A percentile compares a stretch with the other conserved stretches of the same genome.
phyloP scores from a whole-genome alignment of 129 eudicot genomes.

The Artemisia tridentata region DNA sequence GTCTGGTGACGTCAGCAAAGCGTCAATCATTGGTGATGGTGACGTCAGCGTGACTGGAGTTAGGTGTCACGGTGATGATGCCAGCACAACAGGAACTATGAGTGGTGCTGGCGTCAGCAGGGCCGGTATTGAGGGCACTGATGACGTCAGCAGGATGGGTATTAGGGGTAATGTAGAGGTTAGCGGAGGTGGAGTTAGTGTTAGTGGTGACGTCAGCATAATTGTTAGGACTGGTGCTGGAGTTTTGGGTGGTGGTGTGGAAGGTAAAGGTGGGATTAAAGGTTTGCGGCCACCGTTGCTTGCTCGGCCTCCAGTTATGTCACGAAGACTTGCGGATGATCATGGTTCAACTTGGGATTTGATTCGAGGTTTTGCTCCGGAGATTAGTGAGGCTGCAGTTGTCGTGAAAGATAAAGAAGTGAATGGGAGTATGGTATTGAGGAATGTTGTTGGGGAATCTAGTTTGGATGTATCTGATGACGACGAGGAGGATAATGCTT shows the following conservation, averaged over 20 bases:
- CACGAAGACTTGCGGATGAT: slow-evolving; percentile 33
- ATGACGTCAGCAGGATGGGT: not conserved
- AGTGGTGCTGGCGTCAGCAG: too few species aligned
- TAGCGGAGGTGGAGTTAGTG: not conserved
- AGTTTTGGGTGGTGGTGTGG: not conserved
- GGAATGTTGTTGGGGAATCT: not conserved
- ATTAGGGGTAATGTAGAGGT: slow-evolving; percentile 9
- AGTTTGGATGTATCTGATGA: slow-evolving; percentile 21
- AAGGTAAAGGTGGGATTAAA: slow-evolving; percentile 45
- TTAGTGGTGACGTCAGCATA: too few species aligned
- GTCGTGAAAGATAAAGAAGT: slow-evolving; percentile 11
- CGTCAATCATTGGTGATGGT: not conserved
- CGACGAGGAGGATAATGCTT: slow-evolving; percentile 3
- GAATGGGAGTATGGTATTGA: too few species aligned
- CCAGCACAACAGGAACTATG: too few species aligned
- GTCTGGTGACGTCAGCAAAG: not conserved
- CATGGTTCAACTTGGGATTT: slow-evolving; percentile 51
- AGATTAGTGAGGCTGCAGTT: slow-evolving; percentile 2
- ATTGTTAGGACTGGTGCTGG: not conserved
- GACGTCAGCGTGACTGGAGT: not conserved
- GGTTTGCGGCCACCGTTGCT: slow-evolving; percentile 55
- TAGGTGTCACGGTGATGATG: too few species aligned
- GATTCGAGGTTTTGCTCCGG: slow-evolving; percentile 41
- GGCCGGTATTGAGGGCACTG: not conserved
- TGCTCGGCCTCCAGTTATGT: slow-evolving; percentile 53